A percentile compares a stretch with the other conserved stretches of the same genome.
Conservation (phyloP, 1,284 basidiomycete genomes). For the Papiliotrema nemorosa region DNA sequence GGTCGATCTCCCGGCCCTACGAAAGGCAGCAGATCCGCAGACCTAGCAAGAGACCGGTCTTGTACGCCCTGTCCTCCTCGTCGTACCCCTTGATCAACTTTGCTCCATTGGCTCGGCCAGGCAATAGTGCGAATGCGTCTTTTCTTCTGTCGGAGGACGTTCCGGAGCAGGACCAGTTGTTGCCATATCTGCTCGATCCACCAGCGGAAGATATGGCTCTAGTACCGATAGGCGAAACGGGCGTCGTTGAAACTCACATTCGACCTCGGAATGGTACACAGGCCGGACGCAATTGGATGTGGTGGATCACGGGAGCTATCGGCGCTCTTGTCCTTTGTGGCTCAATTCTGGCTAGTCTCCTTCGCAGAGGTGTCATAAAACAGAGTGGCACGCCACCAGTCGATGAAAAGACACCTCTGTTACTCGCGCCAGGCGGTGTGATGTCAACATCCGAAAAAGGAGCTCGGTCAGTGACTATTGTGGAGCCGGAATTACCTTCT, state of each 20-base stretch:
- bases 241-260: neutral
- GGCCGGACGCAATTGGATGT: constrained; percentile 9
- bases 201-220: constrained; percentile 24
- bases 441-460: neutral
- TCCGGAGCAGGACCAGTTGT: constrained; percentile 26
- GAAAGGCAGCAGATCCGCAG: neutral
- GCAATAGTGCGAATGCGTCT: constrained; percentile 36
- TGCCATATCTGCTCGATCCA: constrained; percentile 44
- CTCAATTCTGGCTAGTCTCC: constrained; percentile 14
- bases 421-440: constrained; percentile 6
- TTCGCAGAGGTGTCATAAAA: constrained; percentile 5
- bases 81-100: constrained; percentile 46
- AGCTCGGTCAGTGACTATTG: constrained; percentile 9
- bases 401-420: constrained; percentile 26
- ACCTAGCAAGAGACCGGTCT: constrained; percentile 17
- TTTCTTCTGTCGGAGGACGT: constrained; percentile 39
- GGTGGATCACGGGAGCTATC: constrained; percentile 16
- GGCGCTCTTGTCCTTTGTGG: constrained; percentile 14
- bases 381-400: constrained; percentile 10
- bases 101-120: constrained; percentile 38
- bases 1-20: neutral
- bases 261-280: neutral
- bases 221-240: neutral
- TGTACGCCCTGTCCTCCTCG: constrained; percentile 44
- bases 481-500: constrained; percentile 5